Conservation (phyloP, 371 early-diverging fungal species). For the Haplosporangium sp. region DNA sequence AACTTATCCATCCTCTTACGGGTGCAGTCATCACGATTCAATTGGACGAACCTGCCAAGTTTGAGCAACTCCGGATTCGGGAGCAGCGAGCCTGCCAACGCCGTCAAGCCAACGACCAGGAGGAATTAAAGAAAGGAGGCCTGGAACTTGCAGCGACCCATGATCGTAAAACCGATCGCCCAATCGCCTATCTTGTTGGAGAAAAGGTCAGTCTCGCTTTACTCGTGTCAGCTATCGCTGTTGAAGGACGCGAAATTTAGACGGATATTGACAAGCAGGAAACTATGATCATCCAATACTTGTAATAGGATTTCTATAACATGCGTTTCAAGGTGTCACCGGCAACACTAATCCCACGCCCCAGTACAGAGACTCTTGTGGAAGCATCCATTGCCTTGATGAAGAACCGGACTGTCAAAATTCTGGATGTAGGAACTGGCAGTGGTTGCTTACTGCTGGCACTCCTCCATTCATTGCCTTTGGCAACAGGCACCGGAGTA, state of each 20-base stretch:
- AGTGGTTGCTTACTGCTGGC: conserved; percentile 78
- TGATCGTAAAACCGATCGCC: conserved; percentile 56
- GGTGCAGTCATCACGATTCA: conserved; percentile 24
- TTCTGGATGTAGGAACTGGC: conserved; percentile 84
- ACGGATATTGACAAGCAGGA: too few relatives aligned
- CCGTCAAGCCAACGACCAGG: conserved; percentile 59
- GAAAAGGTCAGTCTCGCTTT: conserved; percentile 53
- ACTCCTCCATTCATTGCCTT: conserved; percentile 54
- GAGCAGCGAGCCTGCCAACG: conserved; percentile 69
- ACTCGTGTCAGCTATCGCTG: neutral
- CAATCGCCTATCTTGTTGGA: conserved; percentile 71
- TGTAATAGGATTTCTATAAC: conserved; percentile 64
- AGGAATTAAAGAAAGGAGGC: conserved; percentile 61
- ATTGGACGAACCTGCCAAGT: conserved; percentile 60
- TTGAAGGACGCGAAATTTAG: too few relatives aligned
- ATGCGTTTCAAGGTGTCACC: conserved; percentile 68
- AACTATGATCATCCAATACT: neutral
- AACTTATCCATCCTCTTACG: conserved; percentile 59
- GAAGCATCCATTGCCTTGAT: conserved; percentile 54
- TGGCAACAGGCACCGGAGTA: conserved; percentile 65
- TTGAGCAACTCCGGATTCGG: conserved; percentile 63
- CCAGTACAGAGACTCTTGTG: conserved; percentile 76
- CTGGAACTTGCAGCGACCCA: conserved; percentile 30
- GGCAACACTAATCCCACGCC: conserved; percentile 78
- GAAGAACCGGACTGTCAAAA: conserved; percentile 22